Base-by-base conservation (phyloP, 805 yeast genomes). In the Saccharomycopsis sp. region DNA sequence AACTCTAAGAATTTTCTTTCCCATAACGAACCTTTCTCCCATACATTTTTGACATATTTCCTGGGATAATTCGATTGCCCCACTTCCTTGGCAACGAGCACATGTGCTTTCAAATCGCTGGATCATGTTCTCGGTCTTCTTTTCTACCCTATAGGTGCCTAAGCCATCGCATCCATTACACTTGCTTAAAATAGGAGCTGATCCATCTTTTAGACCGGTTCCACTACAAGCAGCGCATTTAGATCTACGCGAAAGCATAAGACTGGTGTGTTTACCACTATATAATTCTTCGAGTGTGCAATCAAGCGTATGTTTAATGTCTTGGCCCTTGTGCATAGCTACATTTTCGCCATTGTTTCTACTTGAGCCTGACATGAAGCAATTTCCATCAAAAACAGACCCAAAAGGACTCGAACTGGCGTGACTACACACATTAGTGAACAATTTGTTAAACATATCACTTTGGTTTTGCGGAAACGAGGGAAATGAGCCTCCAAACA, bases 221-320 rank as follows among this genome's bases (percentile, higher is more conserved):
- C 85, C 88, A 12, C 72, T 61, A 65, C 92, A 86, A 0, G 60
- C 59, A 0, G 65, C 57, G 67, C 91, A 86, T 44, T 73, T 66
- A 2, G 79, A 70, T 44, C 75, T 77, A 64, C 79, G 79, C 2
- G 80, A 78, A 12, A 86, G 70, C 54, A 80, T 81, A 24, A 86
- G 72, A 68, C 80, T 84, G 35, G 81, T 69, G 1, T 71, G 70
- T 64, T 82, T 84, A 1, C 92, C 91, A 42, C 66, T 70, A 65
- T 81, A 84, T 60, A 85, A 72, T 56, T 86, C 89, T 3, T 73
- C 76, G 54, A 86, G 68, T 0, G 82, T 67, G 50, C 85, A 81
- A 25, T 73, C 71, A 54, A 84, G 73, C 5, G 76, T 74, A 66
- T 86, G 89, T 58, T 72, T 75, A 55, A 86, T 85, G 62, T 83